Evolutionary conservation across 257 asterid species (phyloP), one percentile per base, ranked within the genome.

Genomic region (Solanum rostratum): DNA sequence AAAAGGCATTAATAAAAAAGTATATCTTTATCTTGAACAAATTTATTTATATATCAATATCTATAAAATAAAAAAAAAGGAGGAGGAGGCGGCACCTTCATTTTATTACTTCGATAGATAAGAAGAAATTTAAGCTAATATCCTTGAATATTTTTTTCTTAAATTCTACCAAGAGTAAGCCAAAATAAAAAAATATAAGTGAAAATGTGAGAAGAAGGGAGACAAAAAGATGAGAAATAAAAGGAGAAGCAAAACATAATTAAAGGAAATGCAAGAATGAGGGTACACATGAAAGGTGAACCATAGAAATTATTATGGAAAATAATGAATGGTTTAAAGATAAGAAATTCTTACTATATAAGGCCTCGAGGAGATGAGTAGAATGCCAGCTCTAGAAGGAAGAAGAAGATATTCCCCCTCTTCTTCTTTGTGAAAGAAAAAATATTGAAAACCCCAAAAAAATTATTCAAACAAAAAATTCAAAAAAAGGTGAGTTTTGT

Each of bases 361-460:
- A 87, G 62, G 49, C 16, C 7, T n/a, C 33, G 27, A 7, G 43
- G 11, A 7, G 60, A 43, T 41, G 37, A 6, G 18, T 83, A 3
- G 66, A 84, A 33, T 73, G 87, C 87, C 82, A 79, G 84, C 80
- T 85, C 76, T 57, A 73, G 80, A 22, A 29, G 27, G 41, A 76
- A 84, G 63, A 74, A 82, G 91, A 86, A 81, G 86, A 86, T 37
- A 55, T 30, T 19, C 60, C 60, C 60, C 78, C 24, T 80, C 84
- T 85, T 86, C 88, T 86, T 88, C 88, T 79, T 84, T 45, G 71
- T 4, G 6, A 43, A 74, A 65, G 18, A 37, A 15, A 70, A 14
- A 53, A 6, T 6, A 27, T 3, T 2, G 27, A 29, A 65, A 46
- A 27, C 14, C 33, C 49, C 55, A 54, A 55, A 68, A 55, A 29